Evolutionary conservation across 345 rosid genomes (phyloP), one percentile per base, ranked within the genome.

Genomic region (Pugionium cornutum): DNA sequence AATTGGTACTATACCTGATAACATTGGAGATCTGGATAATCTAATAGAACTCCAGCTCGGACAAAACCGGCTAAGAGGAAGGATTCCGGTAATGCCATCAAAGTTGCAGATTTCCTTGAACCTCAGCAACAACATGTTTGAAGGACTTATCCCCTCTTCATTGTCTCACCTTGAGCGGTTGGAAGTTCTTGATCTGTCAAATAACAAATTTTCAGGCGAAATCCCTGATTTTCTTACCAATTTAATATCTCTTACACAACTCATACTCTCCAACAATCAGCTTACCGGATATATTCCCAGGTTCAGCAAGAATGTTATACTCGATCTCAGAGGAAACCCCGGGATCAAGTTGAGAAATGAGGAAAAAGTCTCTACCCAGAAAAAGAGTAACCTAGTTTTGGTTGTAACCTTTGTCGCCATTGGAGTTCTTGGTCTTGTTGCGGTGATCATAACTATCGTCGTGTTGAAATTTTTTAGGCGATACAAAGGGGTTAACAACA

Each of bases 31-130:
- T 47, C 68, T 89, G 75, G n/a, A 0, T 25, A 2, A 10, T 66
- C 66, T 92, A 55, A n/a, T 92, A 18, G 89, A 87, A 58, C 89
- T 89, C 36, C 88, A 84, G 73, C 95, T 89, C 1, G 96, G 92
- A 48, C 58, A 75, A 39, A 92, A 92, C 77, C 70, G 10, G 46
- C 80, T 87, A 3, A 30, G 62, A 4, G 97, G 96, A 25, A 7
- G 2, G 9, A 81, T 92, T 48, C 97, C 95, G 0, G 1, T 0
- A 8, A 80, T 89, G 92, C 97, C 97, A 33, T 0, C 0, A 6
- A 78, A 34, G 9, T 67, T 89, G 87, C 89, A 75, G 77, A 89
- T 89, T 73, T 70, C 82, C 31, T 73, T 92, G 76, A 87, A 87
- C 74, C 89, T 92, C 68, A 87, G 96, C 77, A 30, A 58, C 78